phyloP scores from a whole-genome alignment of 805 yeast genomes.

The Spathaspora boniae region DNA sequence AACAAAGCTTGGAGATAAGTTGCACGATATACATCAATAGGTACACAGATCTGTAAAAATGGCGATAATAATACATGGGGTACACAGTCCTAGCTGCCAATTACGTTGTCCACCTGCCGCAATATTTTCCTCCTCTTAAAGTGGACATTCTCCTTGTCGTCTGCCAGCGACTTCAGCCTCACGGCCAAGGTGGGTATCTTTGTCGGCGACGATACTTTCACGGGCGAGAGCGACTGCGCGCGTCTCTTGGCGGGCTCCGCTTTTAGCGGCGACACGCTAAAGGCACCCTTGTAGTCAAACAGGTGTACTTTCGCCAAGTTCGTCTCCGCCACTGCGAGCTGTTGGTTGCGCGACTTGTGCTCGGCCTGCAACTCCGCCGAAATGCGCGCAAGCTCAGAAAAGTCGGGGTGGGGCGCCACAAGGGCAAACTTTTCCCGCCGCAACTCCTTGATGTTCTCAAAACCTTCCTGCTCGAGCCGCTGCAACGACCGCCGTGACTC shows the following conservation, averaged over 20 bases:
- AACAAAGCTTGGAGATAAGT: no score
- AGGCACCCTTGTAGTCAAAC: conserved; percentile 7
- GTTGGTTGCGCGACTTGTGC: background rate
- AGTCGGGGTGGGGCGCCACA: conserved; percentile 1
- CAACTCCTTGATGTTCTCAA: background rate
- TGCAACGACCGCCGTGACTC: background rate
- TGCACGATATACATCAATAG: background rate
- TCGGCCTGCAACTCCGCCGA: conserved; percentile 1
- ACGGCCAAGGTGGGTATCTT: conserved; percentile 8
- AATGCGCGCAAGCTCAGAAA: conserved; percentile 1
- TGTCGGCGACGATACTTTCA: conserved; percentile 3
- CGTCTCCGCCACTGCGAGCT: conserved; percentile 3
- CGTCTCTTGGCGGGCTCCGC: background rate
- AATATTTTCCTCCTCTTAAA: conserved; percentile 9
- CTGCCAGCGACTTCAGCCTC: conserved; percentile 1
- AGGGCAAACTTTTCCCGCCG: background rate
- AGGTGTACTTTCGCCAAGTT: conserved; percentile 3
- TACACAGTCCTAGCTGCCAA: background rate
- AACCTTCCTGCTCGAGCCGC: background rate
- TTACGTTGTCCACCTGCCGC: conserved; percentile 2
- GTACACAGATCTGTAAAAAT: background rate
- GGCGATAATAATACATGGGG: background rate
- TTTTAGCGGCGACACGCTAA: conserved; percentile 6
- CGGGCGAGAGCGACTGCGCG: background rate
- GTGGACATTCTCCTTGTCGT: background rate